These are phyloP conservation scores for Diplodia sapinea DNA, from an alignment of 2,329 filamentous ascomycete species.

Conservation along the genomic window DNA sequence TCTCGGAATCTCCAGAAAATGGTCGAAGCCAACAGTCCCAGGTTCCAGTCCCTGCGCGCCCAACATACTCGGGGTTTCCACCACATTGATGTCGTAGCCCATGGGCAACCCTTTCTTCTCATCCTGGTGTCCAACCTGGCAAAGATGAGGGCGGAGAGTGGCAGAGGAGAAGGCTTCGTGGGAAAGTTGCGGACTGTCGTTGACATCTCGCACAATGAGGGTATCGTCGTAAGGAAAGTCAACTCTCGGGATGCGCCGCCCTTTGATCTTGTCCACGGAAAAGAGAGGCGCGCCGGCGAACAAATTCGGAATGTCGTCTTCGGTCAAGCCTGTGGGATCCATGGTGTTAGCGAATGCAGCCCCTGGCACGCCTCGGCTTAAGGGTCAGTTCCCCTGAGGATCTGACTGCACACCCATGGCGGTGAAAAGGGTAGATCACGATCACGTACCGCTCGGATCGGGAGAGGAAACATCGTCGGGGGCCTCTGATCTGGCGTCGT, in stretches of 20 bases:
- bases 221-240: constrained; percentile 72
- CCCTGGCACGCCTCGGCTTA: background rate
- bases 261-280: constrained; percentile 65
- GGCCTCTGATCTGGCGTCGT: constrained; percentile 24
- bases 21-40: constrained; percentile 72
- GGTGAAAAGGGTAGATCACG: constrained; percentile 28
- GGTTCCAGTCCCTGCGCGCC: constrained; percentile 74
- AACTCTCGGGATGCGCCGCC: constrained; percentile 67
- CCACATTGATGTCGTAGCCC: constrained; percentile 43
- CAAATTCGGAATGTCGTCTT: constrained; percentile 68
- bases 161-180: constrained; percentile 48
- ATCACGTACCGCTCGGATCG: constrained; percentile 30
- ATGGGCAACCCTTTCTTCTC: constrained; percentile 35
- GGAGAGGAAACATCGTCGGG: constrained; percentile 18
- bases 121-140: constrained; percentile 33
- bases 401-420: constrained; percentile 20
- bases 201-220: constrained; percentile 66
- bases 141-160: constrained; percentile 40
- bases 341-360: constrained; percentile 29
- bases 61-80: constrained; percentile 72
- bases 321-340: constrained; percentile 51
- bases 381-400: constrained; percentile 22
- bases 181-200: constrained; percentile 53
- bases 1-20: constrained; percentile 69
- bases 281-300: constrained; percentile 80